Conservation (phyloP, 2,329 filamentous ascomycete species). For the Trichoderma gracile region DNA sequence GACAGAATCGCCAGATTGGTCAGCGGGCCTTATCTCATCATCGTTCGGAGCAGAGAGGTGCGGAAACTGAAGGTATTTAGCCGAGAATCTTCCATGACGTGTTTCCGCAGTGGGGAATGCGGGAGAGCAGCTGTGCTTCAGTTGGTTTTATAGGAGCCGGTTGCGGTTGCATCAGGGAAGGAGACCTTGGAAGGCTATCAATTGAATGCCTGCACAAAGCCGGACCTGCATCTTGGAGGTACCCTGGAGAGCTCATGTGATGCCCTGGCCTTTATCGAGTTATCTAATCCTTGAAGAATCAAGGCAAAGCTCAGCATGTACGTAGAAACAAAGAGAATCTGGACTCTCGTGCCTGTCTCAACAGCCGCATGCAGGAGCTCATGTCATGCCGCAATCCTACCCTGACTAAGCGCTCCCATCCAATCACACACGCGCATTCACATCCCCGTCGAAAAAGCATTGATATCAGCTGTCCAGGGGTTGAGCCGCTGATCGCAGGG, state of each 20-base stretch:
- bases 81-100: constrained; percentile 3
- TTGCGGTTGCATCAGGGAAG: not conserved
- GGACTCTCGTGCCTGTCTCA: too few relatives aligned
- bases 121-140: not conserved
- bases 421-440: too few relatives aligned
- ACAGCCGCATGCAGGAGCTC: too few relatives aligned
- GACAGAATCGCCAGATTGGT: constrained; percentile 27
- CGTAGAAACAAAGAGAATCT: too few relatives aligned
- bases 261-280: not conserved
- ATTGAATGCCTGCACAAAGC: too few relatives aligned
- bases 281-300: too few relatives aligned
- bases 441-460: too few relatives aligned
- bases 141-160: not conserved
- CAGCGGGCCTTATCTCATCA: constrained; percentile 17
- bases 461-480: not conserved
- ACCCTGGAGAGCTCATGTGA: not conserved
- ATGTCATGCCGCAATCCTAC: too few relatives aligned
- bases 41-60: not conserved
- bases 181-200: not conserved
- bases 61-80: not conserved
- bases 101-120: not conserved
- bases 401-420: not conserved
- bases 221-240: not conserved
- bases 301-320: too few relatives aligned
- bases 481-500: not conserved